Conservation (phyloP, 345 rosid species). For the Acer saccharum region DNA sequence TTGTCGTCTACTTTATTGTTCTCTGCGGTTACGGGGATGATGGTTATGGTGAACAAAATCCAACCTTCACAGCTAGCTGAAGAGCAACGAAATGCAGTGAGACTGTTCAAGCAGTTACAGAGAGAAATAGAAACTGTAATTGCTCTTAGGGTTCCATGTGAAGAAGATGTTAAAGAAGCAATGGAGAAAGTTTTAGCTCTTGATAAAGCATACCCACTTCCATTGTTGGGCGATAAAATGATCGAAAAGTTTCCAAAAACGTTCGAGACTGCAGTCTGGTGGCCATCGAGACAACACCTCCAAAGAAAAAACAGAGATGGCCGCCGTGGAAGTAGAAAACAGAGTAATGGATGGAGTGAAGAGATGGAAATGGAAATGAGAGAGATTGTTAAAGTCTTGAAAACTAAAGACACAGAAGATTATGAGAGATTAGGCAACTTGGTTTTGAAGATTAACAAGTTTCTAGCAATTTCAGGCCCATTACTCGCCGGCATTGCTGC, state of each 20-base stretch:
- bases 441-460: too few relatives aligned
- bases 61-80: constrained; percentile 62
- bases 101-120: constrained; percentile 44
- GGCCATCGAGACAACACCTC: too few relatives aligned
- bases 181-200: constrained; percentile 30
- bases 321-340: too few relatives aligned
- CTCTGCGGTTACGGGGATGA: constrained; percentile 43
- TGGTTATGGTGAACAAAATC: constrained; percentile 54
- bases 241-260: constrained; percentile 31
- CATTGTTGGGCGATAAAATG: constrained; percentile 29
- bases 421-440: too few relatives aligned
- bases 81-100: constrained; percentile 54
- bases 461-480: too few relatives aligned
- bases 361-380: too few relatives aligned
- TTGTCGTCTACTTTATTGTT: constrained; percentile 47
- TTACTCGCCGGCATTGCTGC: too few relatives aligned
- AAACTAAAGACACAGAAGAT: too few relatives aligned
- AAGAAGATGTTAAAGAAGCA: constrained; percentile 22
- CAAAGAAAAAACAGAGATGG: too few relatives aligned
- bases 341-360: too few relatives aligned
- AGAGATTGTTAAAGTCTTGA: too few relatives aligned
- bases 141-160: constrained; percentile 2
- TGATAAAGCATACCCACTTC: constrained; percentile 31
- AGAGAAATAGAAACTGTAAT: constrained; percentile 21
- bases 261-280: constrained; percentile 31